phyloP scores from a whole-genome alignment of 2,329 filamentous ascomycete species.

The Beauveria varroae region DNA sequence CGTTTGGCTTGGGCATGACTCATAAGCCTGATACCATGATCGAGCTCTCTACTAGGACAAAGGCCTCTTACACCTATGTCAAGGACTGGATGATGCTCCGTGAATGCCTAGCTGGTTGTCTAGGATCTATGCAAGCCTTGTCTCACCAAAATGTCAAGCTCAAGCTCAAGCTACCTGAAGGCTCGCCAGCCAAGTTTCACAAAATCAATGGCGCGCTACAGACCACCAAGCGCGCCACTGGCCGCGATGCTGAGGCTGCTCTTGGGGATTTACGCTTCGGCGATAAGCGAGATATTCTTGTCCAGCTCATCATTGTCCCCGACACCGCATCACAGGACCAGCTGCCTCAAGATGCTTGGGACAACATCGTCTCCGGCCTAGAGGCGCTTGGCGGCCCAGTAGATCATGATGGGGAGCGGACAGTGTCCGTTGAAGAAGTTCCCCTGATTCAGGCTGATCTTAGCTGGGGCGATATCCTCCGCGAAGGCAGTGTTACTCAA shows the following conservation, averaged over 20 bases:
- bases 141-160: conserved; percentile 99
- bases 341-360: conserved; percentile 90
- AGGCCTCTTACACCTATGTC: conserved; percentile 95
- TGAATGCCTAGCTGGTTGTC: conserved; percentile 87
- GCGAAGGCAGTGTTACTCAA: conserved; percentile 79
- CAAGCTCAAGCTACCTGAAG: conserved; percentile 87
- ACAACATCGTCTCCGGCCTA: conserved; percentile 89
- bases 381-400: conserved; percentile 85
- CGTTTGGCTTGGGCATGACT: conserved; percentile 90
- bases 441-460: conserved; percentile 93
- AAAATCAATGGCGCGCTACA: conserved; percentile 96
- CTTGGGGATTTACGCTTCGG: conserved; percentile 90
- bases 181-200: conserved; percentile 94
- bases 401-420: conserved; percentile 78
- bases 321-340: conserved; percentile 78
- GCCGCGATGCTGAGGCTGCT: conserved; percentile 86
- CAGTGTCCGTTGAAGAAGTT: conserved; percentile 84
- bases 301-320: conserved; percentile 86
- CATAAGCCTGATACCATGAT: conserved; percentile 99
- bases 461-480: conserved; percentile 84
- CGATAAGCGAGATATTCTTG: conserved; percentile 87
- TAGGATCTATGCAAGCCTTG: conserved; percentile 83
- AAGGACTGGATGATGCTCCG: conserved; percentile 99
- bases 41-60: conserved; percentile 87
- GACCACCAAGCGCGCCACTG: conserved; percentile 91